These are phyloP conservation scores for Tolypocladium sp. DNA, from an alignment of 2,329 filamentous ascomycete species.

Conservation along the genomic window DNA sequence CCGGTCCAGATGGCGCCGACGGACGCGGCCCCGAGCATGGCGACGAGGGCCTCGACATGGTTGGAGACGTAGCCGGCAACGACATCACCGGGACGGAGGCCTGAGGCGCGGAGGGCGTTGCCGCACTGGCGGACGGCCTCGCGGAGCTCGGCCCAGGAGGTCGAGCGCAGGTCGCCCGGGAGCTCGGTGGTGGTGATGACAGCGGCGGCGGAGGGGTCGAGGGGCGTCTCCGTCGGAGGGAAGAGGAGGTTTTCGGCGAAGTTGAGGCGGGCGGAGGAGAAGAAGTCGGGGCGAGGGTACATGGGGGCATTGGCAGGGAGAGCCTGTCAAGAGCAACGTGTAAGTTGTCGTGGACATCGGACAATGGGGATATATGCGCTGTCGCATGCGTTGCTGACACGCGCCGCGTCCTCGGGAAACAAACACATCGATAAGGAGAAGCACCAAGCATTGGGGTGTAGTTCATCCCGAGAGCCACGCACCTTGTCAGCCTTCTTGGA, in stretches of 20 bases:
- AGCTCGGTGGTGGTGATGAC: slow-evolving; percentile 75
- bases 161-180: slow-evolving; percentile 44
- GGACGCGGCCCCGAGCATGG: slow-evolving; percentile 75
- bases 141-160: slow-evolving; percentile 71
- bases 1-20: slow-evolving; percentile 89
- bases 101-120: slow-evolving; percentile 56
- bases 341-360: neutral
- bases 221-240: slow-evolving; percentile 37
- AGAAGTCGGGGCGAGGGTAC: slow-evolving; percentile 85
- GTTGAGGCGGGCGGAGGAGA: slow-evolving; percentile 69
- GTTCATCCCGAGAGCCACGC: slow-evolving; percentile 4
- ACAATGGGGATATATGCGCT: neutral
- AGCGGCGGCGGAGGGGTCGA: slow-evolving; percentile 52
- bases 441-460: neutral
- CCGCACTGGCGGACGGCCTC: slow-evolving; percentile 69
- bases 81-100: slow-evolving; percentile 47
- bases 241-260: slow-evolving; percentile 94
- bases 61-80: slow-evolving; percentile 80
- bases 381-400: neutral
- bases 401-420: neutral
- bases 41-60: slow-evolving; percentile 76
- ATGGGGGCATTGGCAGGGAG: slow-evolving; percentile 59
- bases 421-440: neutral
- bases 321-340: slow-evolving; percentile 37
- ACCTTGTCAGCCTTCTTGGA: slow-evolving; percentile 55